phyloP scores from a whole-genome alignment of 192 early-diverging fungal species.

The Coemansia sp. region DNA sequence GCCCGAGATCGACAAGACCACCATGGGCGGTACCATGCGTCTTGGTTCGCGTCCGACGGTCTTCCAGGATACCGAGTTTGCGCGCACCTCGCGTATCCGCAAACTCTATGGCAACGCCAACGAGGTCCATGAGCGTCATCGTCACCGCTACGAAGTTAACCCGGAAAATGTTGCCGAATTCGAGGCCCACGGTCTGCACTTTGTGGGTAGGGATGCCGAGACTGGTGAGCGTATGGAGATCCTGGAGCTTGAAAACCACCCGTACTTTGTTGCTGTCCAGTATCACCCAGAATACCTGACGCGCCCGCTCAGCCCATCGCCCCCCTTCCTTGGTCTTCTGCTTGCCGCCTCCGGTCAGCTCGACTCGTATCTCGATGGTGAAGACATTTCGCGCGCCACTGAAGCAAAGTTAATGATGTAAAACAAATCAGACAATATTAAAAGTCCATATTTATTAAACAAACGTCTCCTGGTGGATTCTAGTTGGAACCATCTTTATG shows the following conservation, averaged over 20 bases:
- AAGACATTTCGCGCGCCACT: constrained; percentile 14
- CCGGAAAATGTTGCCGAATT: constrained; percentile 73
- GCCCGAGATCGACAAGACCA: constrained; percentile 93
- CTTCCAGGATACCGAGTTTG: constrained; percentile 68
- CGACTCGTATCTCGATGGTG: constrained; percentile 50
- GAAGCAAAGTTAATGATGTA: constrained; percentile 52
- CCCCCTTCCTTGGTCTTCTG: constrained; percentile 92
- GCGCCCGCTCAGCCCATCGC: constrained; percentile 87
- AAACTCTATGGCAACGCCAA: constrained; percentile 62
- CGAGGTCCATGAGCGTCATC: constrained; percentile 84
- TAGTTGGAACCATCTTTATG: too few relatives aligned
- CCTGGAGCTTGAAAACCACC: constrained; percentile 84
- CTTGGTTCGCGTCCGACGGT: constrained; percentile 82
- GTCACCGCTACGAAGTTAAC: constrained; percentile 99
- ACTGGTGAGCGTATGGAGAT: constrained; percentile 99
- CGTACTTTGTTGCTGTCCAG: constrained; percentile 93
- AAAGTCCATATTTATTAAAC: too few relatives aligned
- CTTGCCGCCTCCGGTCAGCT: constrained; percentile 79
- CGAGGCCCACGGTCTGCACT: constrained; percentile 79
- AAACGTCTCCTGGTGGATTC: too few relatives aligned
- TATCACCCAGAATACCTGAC: constrained; percentile 98
- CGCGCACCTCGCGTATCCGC: constrained; percentile 62
- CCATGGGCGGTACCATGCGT: constrained; percentile 97
- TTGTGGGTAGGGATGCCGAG: constrained; percentile 88
- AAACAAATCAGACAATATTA: background rate